phyloP scores from a whole-genome alignment of 129 eudicot genomes.

The Rutidosis leptorrhynchoides region DNA sequence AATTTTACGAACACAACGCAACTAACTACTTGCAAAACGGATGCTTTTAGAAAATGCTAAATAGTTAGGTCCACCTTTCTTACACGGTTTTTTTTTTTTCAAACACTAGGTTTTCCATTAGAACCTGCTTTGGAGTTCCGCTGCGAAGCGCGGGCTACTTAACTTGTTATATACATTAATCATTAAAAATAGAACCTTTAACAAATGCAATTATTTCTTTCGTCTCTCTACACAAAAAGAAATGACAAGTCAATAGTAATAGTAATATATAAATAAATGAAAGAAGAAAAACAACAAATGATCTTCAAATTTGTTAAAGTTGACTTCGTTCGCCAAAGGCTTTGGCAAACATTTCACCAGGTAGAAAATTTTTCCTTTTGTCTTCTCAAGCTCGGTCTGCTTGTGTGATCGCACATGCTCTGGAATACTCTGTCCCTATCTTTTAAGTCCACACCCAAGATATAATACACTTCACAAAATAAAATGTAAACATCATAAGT shows the following conservation, averaged over 20 bases:
- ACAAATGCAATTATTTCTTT: constrained; percentile 78
- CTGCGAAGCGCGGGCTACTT: too few species aligned
- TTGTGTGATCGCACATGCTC: constrained; percentile 79
- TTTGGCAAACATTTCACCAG: constrained; percentile 91
- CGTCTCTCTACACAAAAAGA: constrained; percentile 58
- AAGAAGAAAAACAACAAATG: background rate
- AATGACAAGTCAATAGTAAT: background rate
- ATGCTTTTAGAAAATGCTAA: too few species aligned
- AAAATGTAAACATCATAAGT: background rate
- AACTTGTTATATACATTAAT: constrained; percentile 91
- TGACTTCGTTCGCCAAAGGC: constrained; percentile 47
- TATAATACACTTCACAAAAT: constrained; percentile 7
- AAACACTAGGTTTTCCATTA: too few species aligned
- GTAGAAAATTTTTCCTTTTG: constrained; percentile 82
- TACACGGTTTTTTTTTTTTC: too few species aligned
- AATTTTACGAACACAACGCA: too few species aligned
- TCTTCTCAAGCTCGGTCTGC: constrained; percentile 87
- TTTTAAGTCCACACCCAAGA: constrained; percentile 61
- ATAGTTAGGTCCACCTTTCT: too few species aligned
- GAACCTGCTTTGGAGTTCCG: too few species aligned
- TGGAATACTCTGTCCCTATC: constrained; percentile 83
- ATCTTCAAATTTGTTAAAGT: background rate
- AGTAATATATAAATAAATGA: background rate
- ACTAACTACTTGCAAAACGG: too few species aligned
- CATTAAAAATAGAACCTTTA: constrained; percentile 85